Conservation (phyloP, 257 asterid species). For the Solanum sejunctum region DNA sequence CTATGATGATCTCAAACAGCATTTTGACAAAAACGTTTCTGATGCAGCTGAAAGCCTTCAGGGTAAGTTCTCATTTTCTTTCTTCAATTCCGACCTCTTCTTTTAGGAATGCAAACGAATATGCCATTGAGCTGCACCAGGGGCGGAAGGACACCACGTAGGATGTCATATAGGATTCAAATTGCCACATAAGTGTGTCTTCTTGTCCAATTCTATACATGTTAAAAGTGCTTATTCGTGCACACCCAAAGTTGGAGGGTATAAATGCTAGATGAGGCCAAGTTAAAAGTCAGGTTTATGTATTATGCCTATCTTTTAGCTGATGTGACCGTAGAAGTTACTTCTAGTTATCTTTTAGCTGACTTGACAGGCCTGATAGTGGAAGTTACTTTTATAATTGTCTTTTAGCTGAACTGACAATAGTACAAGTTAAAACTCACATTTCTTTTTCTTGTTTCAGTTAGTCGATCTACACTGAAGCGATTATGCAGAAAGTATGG, state of each 20-base stretch:
- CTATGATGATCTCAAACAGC: not conserved
- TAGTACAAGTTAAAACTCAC: not conserved
- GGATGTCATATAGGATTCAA: not conserved
- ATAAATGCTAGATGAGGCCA: not conserved
- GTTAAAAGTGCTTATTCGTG: not conserved
- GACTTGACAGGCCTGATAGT: too few relatives aligned
- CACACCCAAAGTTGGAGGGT: not conserved
- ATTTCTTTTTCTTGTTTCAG: slow-evolving; percentile 20
- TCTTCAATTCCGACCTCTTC: not conserved
- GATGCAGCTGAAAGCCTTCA: slow-evolving; percentile 1
- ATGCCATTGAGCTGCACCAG: not conserved
- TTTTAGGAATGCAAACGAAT: not conserved
- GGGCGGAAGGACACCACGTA: not conserved
- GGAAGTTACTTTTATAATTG: not conserved
- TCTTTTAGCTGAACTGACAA: not conserved
- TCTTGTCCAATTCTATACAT: not conserved
- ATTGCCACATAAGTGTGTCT: not conserved
- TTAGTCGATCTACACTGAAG: slow-evolving; percentile 88
- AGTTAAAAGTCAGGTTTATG: not conserved
- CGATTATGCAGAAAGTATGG: slow-evolving; percentile 90
- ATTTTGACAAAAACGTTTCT: not conserved
- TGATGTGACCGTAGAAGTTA: not conserved
- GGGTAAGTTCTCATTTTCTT: not conserved
- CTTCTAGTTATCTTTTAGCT: too few relatives aligned
- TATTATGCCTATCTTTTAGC: not conserved